Evolutionary conservation across 495 filamentous ascomycete species (phyloP).

Genomic region (Elasticomyces elasticus): DNA sequence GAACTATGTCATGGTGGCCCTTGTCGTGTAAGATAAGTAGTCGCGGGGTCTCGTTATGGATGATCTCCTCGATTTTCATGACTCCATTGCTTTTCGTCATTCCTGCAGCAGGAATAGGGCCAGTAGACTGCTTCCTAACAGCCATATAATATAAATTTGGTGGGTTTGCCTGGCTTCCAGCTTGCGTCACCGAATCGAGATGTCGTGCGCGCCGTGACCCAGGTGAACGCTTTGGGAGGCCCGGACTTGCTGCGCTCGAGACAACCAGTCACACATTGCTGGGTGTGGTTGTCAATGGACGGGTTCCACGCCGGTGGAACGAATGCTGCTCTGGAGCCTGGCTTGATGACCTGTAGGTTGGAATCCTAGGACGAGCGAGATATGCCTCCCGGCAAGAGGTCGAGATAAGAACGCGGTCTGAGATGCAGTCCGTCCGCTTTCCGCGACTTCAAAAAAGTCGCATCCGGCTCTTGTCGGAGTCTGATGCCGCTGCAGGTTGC

Average conservation of each 20-base stretch:
- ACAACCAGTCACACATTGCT: constrained; percentile 12
- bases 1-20: constrained; percentile 29
- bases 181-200: constrained; percentile 16
- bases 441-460: too few relatives aligned
- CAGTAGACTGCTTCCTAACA: background rate
- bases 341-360: background rate
- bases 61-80: constrained; percentile 28
- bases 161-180: background rate
- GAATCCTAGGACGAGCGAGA: background rate
- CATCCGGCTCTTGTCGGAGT: background rate
- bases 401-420: background rate
- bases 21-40: constrained; percentile 30
- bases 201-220: constrained; percentile 20
- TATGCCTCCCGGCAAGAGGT: background rate
- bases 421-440: too few relatives aligned
- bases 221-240: constrained; percentile 15
- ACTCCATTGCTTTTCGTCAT: constrained; percentile 22
- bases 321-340: background rate
- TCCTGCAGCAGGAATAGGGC: constrained; percentile 1
- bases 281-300: background rate
- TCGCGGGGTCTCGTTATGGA: constrained; percentile 22
- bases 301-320: constrained; percentile 1
- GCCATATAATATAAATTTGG: constrained; percentile 4
- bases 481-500: background rate
- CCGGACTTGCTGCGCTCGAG: constrained; percentile 15